A percentile compares a stretch with the other conserved stretches of the same genome.
Evolutionary conservation across 2,329 filamentous ascomycete genomes (phyloP).

Genomic region (Venturia oleaginea): DNA sequence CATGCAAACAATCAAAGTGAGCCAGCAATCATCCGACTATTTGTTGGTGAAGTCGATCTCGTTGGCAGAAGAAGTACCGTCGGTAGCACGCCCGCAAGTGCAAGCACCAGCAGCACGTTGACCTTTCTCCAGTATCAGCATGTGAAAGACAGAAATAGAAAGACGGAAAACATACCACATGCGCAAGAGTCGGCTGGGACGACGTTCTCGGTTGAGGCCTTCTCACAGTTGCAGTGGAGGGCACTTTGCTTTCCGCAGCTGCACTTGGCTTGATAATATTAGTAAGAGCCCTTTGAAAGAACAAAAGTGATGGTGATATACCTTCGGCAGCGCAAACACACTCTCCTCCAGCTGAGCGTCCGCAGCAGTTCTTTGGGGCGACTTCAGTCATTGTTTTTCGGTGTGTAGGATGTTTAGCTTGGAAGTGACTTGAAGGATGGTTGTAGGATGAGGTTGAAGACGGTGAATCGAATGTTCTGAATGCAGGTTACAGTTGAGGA

Average conservation of each 20-base stretch:
- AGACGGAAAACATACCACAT: constrained; percentile 49
- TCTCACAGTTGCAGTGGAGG: constrained; percentile 77
- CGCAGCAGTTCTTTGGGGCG: constrained; percentile 14
- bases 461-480: background rate
- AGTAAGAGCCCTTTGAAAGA: constrained; percentile 20
- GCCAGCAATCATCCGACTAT: constrained; percentile 14
- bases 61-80: constrained; percentile 57
- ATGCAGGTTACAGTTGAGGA: background rate
- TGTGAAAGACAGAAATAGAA: no score
- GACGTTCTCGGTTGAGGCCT: constrained; percentile 65
- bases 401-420: background rate
- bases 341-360: constrained; percentile 5
- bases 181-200: constrained; percentile 68
- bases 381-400: constrained; percentile 3
- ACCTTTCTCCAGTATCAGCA: constrained; percentile 27
- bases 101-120: constrained; percentile 71
- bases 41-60: constrained; percentile 86
- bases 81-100: constrained; percentile 63
- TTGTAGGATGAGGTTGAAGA: background rate
- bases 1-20: background rate
- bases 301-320: constrained; percentile 15
- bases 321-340: constrained; percentile 16
- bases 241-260: constrained; percentile 85
- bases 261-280: constrained; percentile 51
- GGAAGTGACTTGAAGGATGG: background rate